These are phyloP conservation scores for Volutella citrinella DNA, from an alignment of 2,329 filamentous ascomycete genomes.

Conservation along the genomic window DNA sequence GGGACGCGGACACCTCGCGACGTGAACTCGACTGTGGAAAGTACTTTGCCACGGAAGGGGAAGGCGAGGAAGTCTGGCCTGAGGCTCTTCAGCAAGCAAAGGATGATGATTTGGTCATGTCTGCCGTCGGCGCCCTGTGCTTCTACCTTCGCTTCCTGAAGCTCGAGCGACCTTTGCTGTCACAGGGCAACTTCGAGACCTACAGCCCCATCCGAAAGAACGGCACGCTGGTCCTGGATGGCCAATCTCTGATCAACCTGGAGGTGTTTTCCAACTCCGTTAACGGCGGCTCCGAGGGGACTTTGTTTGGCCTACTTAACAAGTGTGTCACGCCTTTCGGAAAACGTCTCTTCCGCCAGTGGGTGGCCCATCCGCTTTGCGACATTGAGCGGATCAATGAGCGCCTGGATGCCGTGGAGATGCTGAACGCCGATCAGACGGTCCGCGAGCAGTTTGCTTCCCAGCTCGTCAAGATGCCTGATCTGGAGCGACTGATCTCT, in stretches of 20 bases:
- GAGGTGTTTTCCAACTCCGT: conserved; percentile 93
- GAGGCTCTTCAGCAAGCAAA: conserved; percentile 66
- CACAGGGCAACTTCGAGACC: conserved; percentile 84
- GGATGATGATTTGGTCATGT: conserved; percentile 82
- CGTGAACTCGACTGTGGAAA: conserved; percentile 76
- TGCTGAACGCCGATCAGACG: conserved; percentile 77
- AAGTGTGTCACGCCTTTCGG: conserved; percentile 95
- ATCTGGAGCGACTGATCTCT: conserved; percentile 90
- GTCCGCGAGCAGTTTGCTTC: conserved; percentile 85
- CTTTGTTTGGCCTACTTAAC: conserved; percentile 86
- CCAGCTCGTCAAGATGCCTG: conserved; percentile 86
- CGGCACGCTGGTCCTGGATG: conserved; percentile 87
- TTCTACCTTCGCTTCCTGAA: conserved; percentile 86
- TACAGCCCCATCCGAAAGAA: conserved; percentile 92
- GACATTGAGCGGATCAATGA: conserved; percentile 88
- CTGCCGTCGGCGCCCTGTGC: conserved; percentile 82
- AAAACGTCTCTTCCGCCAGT: conserved; percentile 92
- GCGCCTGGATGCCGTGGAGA: conserved; percentile 88
- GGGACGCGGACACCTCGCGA: conserved; percentile 77
- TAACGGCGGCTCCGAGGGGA: conserved; percentile 81
- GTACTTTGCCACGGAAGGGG: conserved; percentile 68
- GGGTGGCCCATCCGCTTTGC: conserved; percentile 94
- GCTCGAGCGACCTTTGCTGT: conserved; percentile 82
- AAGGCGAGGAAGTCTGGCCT: conserved; percentile 69
- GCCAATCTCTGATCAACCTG: conserved; percentile 96